These are phyloP conservation scores for Malus orientalis DNA, from an alignment of 306 rosid genomes.

Conservation along the genomic window DNA sequence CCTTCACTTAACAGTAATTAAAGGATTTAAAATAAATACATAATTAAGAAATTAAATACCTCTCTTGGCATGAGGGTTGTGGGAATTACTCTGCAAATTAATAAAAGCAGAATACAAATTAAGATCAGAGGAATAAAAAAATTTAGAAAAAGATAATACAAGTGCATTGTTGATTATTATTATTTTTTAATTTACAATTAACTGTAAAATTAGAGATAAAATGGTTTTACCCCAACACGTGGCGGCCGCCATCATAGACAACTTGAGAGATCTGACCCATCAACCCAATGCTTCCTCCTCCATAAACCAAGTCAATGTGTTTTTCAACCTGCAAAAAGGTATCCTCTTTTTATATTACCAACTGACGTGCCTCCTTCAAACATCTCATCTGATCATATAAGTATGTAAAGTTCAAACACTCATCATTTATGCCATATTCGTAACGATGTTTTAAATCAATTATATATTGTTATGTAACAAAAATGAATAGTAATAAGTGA, in stretches of 20 bases:
- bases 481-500: too few relatives aligned
- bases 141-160: too few relatives aligned
- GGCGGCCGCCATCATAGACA: constrained; percentile 91
- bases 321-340: constrained; percentile 56
- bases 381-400: neutral
- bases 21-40: too few relatives aligned
- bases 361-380: constrained; percentile 8
- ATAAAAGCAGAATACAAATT: neutral
- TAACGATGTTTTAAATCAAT: too few relatives aligned
- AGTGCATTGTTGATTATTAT: too few relatives aligned
- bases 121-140: neutral
- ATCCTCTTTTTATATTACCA: neutral
- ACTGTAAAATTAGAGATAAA: neutral
- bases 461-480: rapidly evolving
- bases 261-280: constrained; percentile 91
- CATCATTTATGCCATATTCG: neutral
- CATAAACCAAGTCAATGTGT: constrained; percentile 90
- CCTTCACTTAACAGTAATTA: neutral
- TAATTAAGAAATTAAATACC: constrained; percentile 31
- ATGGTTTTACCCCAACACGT: constrained; percentile 70
- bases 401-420: neutral
- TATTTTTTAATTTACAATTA: too few relatives aligned
- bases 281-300: constrained; percentile 95
- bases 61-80: constrained; percentile 82
- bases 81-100: constrained; percentile 67